These are phyloP conservation scores for Asterophora parasitica DNA, from an alignment of 768 basidiomycete species.

Conservation along the genomic window DNA sequence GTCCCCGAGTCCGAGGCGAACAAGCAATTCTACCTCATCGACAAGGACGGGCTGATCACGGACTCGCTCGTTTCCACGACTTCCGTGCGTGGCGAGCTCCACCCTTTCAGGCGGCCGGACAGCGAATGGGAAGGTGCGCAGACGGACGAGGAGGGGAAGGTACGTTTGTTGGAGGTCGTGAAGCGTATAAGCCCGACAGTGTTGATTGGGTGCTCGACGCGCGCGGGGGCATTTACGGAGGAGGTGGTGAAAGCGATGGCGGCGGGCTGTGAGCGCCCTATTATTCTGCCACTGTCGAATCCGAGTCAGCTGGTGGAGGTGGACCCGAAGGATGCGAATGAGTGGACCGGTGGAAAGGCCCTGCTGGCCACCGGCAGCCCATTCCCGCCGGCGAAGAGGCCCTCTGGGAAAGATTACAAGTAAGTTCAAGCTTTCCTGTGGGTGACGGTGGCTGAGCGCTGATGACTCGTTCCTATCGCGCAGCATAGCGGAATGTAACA, in stretches of 20 bases:
- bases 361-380: conserved; percentile 83
- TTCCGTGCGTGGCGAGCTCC: conserved; percentile 40
- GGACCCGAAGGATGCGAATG: conserved; percentile 60
- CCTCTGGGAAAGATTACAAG: conserved; percentile 62
- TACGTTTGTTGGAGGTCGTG: conserved; percentile 64
- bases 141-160: conserved; percentile 34
- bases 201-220: conserved; percentile 80
- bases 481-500: conserved; percentile 74
- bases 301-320: conserved; percentile 77
- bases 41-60: conserved; percentile 56
- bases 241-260: conserved; percentile 68
- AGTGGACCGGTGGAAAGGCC: conserved; percentile 79
- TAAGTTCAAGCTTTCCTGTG: conserved; percentile 26
- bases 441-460: not conserved
- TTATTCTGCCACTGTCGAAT: conserved; percentile 83
- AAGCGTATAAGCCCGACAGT: conserved; percentile 73
- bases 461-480: not conserved
- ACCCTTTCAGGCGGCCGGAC: conserved; percentile 53
- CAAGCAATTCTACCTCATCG: conserved; percentile 66
- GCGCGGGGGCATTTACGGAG: conserved; percentile 72
- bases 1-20: conserved; percentile 56
- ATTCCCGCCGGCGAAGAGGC: conserved; percentile 68
- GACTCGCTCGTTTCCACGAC: conserved; percentile 38
- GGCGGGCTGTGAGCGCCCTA: conserved; percentile 63
- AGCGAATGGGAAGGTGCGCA: conserved; percentile 47